Percentiles rank a stretch among this genome's conserved stretches.
Conservation (phyloP, 495 filamentous ascomycete species). For the Podospora sp. region DNA sequence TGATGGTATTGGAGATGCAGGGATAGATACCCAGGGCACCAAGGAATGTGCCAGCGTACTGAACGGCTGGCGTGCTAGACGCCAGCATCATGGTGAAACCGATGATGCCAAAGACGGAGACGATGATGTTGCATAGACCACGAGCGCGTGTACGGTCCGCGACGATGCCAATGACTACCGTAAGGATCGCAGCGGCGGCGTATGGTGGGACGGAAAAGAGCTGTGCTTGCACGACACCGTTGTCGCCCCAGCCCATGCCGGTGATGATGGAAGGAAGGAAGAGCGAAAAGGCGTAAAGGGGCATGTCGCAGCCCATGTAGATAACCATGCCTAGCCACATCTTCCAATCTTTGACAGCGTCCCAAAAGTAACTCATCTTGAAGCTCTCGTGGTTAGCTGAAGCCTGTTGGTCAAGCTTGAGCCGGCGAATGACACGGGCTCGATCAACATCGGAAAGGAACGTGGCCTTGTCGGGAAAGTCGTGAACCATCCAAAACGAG, state of each 20-base stretch:
- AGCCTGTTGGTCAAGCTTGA: slow-evolving; percentile 75
- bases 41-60: slow-evolving; percentile 84
- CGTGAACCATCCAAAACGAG: slow-evolving; percentile 84
- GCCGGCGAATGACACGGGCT: slow-evolving; percentile 69
- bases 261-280: slow-evolving; percentile 87
- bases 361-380: slow-evolving; percentile 74
- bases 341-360: slow-evolving; percentile 82
- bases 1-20: slow-evolving; percentile 86
- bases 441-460: slow-evolving; percentile 78
- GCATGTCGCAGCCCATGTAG: slow-evolving; percentile 75
- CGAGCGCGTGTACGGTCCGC: slow-evolving; percentile 79
- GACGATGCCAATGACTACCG: slow-evolving; percentile 72
- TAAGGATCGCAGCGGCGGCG: slow-evolving; percentile 76
- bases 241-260: slow-evolving; percentile 66
- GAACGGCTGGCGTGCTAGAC: slow-evolving; percentile 59
- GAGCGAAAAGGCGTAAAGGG: slow-evolving; percentile 87
- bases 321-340: slow-evolving; percentile 76
- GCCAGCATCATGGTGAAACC: slow-evolving; percentile 81
- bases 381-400: slow-evolving; percentile 81
- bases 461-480: slow-evolving; percentile 81
- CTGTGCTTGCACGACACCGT: slow-evolving; percentile 68
- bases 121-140: slow-evolving; percentile 78
- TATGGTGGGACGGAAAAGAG: slow-evolving; percentile 89
- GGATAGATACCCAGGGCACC: slow-evolving; percentile 92
- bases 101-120: slow-evolving; percentile 69